Base-by-base conservation (phyloP, 441 rosid genomes). In the Erodium moschatum region DNA sequence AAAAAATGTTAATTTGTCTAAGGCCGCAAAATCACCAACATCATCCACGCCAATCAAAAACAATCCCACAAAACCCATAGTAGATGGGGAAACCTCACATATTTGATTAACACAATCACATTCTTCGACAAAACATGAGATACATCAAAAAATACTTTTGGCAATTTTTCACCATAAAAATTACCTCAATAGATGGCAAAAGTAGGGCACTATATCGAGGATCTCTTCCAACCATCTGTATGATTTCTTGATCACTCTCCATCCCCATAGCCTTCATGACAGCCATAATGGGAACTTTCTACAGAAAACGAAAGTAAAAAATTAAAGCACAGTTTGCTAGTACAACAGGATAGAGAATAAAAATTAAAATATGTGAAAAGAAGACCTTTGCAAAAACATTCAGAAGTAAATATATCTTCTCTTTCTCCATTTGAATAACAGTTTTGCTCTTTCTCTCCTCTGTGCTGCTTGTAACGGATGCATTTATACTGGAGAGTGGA, bases 181-280 rank as follows among this genome's bases (percentile, higher is more conserved):
- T 79, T 84, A 85, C 98, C 97, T 93, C 92, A 74, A 93, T 84
- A 67, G 98, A 91, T 65, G 90, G 93, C 76, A 91, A 77, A 74
- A 93, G 92, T 61, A 89, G 78, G 60, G 86, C 83, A 62, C 90
- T 74, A 77, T 84, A 91, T 74, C 89, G 87, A 76, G 97, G 97
- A 84, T 91, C 96, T 82, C 98, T 88, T 75, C 98, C 96, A 40
- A 93, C 79, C 97, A 93, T 89, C 72, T 89, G 95, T 65, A 91
- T 95, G 48, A 89, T 89, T 84, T 93, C 98, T 85, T 89, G 95
- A 76, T 91, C 96, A 71, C 92, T 85, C 81, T 93, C 92, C 96
- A 91, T 91, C 71, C 98, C 96, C 98, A 93, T 91, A 68, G 96
- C 97, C 80, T 88, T 91, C 75, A 93, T 80, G 71, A 87, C 95